Conservation (phyloP, 345 rosid genomes). For the Salix purpurea region DNA sequence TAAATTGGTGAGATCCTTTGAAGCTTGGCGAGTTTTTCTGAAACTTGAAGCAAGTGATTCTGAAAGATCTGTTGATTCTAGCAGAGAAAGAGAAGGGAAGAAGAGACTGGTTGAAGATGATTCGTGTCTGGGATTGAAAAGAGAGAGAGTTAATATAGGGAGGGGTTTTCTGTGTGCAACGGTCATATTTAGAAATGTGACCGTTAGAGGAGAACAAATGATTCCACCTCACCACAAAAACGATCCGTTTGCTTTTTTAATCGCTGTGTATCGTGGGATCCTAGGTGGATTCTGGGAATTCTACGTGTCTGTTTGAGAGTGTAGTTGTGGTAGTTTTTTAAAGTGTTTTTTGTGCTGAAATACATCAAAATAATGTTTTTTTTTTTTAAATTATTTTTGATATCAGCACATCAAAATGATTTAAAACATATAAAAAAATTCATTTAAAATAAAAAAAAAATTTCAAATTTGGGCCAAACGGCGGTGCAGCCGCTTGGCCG, state of each 20-base stretch:
- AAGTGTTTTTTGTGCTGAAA: too few species aligned
- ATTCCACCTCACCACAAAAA: neutral
- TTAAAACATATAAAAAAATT: too few species aligned
- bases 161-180: neutral
- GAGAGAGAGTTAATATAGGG: neutral
- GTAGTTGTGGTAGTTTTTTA: too few species aligned
- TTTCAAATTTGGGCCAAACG: too few species aligned
- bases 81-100: neutral
- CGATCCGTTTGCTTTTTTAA: neutral
- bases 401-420: too few species aligned
- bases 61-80: neutral
- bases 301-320: too few species aligned
- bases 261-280: neutral
- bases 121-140: neutral
- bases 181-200: slow-evolving; percentile 1
- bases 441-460: too few species aligned
- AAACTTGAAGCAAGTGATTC: neutral
- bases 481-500: too few species aligned
- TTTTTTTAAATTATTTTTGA: too few species aligned
- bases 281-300: too few species aligned
- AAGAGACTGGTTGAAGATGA: neutral
- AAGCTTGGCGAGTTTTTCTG: neutral
- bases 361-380: too few species aligned
- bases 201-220: neutral
- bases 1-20: neutral